phyloP scores from a whole-genome alignment of 2,329 filamentous ascomycete species.

The Aureobasidium lini region DNA sequence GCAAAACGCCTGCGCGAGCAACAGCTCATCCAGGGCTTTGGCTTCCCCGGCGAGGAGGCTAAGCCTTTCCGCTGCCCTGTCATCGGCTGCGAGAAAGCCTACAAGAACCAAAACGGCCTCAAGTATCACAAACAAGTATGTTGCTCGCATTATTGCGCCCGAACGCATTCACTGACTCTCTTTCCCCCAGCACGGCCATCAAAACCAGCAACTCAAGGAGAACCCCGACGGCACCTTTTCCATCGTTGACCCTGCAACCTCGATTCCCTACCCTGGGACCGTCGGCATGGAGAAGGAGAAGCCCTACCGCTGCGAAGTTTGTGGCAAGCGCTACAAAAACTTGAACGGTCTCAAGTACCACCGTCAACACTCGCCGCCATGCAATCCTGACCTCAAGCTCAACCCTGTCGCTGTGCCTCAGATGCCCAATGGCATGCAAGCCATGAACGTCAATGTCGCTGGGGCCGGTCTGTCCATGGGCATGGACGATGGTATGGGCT shows the following conservation, averaged over 20 bases:
- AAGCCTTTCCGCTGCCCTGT: constrained; percentile 98
- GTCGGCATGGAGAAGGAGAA: constrained; percentile 99
- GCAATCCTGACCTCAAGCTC: constrained; percentile 72
- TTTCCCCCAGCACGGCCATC: constrained; percentile 66
- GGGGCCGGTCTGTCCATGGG: constrained; percentile 46
- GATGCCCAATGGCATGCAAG: constrained; percentile 33
- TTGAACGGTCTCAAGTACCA: constrained; percentile 96
- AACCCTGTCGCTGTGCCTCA: constrained; percentile 29
- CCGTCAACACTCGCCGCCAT: constrained; percentile 66
- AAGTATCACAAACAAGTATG: constrained; percentile 74
- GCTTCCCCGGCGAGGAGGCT: constrained; percentile 70
- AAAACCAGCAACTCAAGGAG: constrained; percentile 92
- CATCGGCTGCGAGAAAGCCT: constrained; percentile 97
- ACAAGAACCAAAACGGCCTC: constrained; percentile 98
- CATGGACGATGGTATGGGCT: constrained; percentile 45
- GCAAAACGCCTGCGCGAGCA: constrained; percentile 58
- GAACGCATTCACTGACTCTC: not conserved
- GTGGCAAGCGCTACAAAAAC: constrained; percentile 98
- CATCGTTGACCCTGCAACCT: constrained; percentile 94
- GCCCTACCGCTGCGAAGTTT: constrained; percentile 93
- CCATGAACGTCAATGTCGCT: constrained; percentile 43
- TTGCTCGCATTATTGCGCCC: constrained; percentile 28
- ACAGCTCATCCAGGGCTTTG: constrained; percentile 46
- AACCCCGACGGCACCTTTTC: constrained; percentile 97
- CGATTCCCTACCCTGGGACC: constrained; percentile 87